Percentiles rank a stretch among this genome's conserved stretches.
Evolutionary conservation across 202 grass and related monocot genomes (phyloP).

Genomic region (Saccharum hybrid): DNA sequence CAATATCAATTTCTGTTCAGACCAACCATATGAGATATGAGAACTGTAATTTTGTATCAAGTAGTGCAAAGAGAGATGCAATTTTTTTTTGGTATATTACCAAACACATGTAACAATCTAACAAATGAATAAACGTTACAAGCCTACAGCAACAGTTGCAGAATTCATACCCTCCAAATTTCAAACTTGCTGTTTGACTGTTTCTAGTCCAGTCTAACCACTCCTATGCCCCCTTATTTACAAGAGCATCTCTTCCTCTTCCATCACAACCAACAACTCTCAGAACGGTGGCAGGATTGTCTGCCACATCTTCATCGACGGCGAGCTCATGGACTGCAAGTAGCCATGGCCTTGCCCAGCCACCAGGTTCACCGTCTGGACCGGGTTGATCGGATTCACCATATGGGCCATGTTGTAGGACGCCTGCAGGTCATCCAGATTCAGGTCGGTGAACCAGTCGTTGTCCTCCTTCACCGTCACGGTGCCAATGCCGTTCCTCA

Average conservation of each 20-base stretch:
- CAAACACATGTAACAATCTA: conserved; percentile 42
- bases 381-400: conserved; percentile 15
- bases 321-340: conserved; percentile 48
- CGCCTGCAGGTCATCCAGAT: conserved; percentile 65
- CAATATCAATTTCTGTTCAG: conserved; percentile 22
- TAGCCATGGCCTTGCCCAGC: conserved; percentile 48
- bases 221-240: conserved; percentile 43
- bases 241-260: conserved; percentile 31
- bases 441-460: conserved; percentile 68
- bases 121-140: conserved; percentile 61
- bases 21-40: background rate
- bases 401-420: conserved; percentile 47
- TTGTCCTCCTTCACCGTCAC: conserved; percentile 61
- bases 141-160: conserved; percentile 35
- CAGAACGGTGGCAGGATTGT: conserved; percentile 53
- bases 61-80: conserved; percentile 19
- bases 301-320: conserved; percentile 64
- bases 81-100: background rate
- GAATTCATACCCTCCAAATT: conserved; percentile 34
- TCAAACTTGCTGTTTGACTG: background rate
- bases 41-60: conserved; percentile 2
- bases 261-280: background rate
- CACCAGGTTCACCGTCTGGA: conserved; percentile 29
- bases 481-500: conserved; percentile 11
- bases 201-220: conserved; percentile 25